Evolutionary conservation across 2,329 filamentous ascomycete genomes (phyloP).

Genomic region (Dactylonectria macrodidyma): DNA sequence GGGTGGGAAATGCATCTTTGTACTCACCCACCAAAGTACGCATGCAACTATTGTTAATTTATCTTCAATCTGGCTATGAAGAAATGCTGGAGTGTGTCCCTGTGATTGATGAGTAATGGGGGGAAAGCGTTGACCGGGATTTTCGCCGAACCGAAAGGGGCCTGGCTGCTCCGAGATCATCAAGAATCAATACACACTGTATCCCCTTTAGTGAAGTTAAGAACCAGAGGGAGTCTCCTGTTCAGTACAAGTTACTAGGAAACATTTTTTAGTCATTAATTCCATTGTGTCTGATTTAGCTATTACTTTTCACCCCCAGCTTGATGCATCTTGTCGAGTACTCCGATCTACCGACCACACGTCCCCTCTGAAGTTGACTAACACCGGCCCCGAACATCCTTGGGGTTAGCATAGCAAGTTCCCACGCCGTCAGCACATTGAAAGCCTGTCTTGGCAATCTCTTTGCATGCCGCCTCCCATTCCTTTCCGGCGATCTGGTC

Average conservation of each 20-base stretch:
- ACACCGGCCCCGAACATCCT: conserved; percentile 31
- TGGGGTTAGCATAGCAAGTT: conserved; percentile 37
- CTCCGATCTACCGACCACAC: not conserved
- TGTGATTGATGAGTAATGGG: no score
- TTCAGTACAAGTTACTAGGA: not conserved
- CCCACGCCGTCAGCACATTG: conserved; percentile 38
- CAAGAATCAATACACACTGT: no score
- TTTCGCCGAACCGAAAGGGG: no score
- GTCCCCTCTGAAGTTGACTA: not conserved
- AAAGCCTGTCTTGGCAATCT: conserved; percentile 37
- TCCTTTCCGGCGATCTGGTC: conserved; percentile 39
- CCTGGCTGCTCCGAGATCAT: no score
- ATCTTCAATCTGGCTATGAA: no score
- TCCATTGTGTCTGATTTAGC: not conserved
- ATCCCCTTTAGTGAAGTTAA: no score
- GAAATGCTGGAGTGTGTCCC: no score
- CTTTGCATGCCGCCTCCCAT: conserved; percentile 41
- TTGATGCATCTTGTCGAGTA: not conserved
- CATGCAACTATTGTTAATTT: no score
- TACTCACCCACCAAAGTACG: no score
- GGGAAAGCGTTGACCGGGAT: no score
- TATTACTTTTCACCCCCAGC: not conserved
- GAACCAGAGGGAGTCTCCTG: no score
- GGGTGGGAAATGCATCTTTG: no score
- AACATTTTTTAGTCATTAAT: not conserved